A percentile compares a stretch with the other conserved stretches of the same genome.
These are phyloP conservation scores for Lactarius sp. DNA, from an alignment of 768 basidiomycete genomes.

Conservation along the genomic window DNA sequence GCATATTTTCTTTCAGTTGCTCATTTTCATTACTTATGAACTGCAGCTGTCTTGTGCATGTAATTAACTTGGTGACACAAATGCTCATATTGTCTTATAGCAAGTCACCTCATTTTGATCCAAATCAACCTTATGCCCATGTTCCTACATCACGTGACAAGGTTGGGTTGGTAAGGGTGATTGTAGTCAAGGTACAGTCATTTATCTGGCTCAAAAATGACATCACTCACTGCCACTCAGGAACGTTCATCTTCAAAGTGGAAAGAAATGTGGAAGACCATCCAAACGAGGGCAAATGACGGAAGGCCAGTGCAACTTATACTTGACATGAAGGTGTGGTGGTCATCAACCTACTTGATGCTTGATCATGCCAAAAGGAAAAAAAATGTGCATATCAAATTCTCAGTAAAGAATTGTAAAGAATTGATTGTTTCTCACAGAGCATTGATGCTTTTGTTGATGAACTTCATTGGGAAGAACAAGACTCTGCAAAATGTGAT, in stretches of 20 bases:
- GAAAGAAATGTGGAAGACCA: neutral
- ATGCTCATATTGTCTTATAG: neutral
- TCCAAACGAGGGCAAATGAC: neutral
- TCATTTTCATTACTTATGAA: neutral
- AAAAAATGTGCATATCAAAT: neutral
- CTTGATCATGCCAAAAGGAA: neutral
- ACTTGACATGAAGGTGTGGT: neutral
- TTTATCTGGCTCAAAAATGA: too few species aligned
- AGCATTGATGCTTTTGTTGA: neutral
- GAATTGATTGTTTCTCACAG: neutral
- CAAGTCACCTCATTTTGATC: neutral
- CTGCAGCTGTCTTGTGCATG: neutral
- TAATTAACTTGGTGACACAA: neutral
- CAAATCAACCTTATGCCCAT: too few species aligned
- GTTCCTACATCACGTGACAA: neutral
- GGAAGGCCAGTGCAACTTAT: too few species aligned
- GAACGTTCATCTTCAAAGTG: neutral
- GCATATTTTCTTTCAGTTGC: too few species aligned
- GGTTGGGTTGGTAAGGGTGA: neutral
- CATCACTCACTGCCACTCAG: neutral
- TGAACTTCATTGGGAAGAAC: neutral
- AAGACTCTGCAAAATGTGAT: neutral
- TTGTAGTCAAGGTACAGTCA: neutral
- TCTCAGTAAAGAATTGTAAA: neutral
- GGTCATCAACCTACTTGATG: neutral